Evolutionary conservation across 257 asterid species (phyloP).

Genomic region (Leptodermis oblonga): DNA sequence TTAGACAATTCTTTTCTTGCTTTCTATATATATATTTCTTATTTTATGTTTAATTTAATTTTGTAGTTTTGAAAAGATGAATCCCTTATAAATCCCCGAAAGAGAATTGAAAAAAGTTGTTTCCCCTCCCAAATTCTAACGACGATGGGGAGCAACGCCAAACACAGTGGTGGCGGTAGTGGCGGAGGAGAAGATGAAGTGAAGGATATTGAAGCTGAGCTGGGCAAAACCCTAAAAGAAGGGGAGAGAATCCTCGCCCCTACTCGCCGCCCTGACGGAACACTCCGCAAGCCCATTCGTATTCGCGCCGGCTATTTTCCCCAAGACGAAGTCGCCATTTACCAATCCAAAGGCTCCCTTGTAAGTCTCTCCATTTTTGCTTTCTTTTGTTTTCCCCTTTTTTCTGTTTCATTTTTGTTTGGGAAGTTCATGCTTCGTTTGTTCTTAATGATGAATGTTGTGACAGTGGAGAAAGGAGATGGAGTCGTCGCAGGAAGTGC

Average conservation of each 20-base stretch:
- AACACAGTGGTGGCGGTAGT: conserved; percentile 26
- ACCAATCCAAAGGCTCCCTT: conserved; percentile 76
- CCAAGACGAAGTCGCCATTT: conserved; percentile 86
- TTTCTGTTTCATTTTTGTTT: background rate
- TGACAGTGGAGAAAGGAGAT: conserved; percentile 74
- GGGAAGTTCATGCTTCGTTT: background rate
- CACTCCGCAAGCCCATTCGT: conserved; percentile 82
- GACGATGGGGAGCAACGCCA: conserved; percentile 24
- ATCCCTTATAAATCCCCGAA: background rate
- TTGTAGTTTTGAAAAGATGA: no score
- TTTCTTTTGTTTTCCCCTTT: background rate
- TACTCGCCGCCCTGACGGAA: conserved; percentile 92
- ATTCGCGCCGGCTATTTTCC: conserved; percentile 83
- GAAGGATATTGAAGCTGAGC: conserved; percentile 34
- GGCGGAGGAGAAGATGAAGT: conserved; percentile 37
- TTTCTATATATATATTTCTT: no score
- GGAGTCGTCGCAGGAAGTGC: conserved; percentile 54
- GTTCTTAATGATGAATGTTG: conserved; percentile 9
- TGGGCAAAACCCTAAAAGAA: conserved; percentile 65
- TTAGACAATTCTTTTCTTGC: no score
- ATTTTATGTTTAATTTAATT: no score
- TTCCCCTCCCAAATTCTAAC: background rate
- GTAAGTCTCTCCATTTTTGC: no score
- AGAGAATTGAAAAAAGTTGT: background rate
- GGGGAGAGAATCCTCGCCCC: conserved; percentile 81